Evolutionary conservation across 805 yeast species (phyloP).

Genomic region (Starmerella floricola): DNA sequence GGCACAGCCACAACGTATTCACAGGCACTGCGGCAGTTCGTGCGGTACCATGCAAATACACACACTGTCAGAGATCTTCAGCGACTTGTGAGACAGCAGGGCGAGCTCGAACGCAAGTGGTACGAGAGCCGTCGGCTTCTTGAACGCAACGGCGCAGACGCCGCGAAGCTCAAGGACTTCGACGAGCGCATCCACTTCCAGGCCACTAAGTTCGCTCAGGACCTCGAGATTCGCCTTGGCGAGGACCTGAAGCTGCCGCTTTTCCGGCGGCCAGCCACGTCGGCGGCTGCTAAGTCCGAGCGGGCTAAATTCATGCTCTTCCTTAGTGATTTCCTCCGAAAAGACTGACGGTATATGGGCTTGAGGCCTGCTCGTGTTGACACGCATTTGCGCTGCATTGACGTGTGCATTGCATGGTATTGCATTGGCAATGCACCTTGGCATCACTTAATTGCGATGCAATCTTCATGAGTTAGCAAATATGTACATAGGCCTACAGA

Average conservation of each 20-base stretch:
- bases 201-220: conserved; percentile 1
- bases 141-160: conserved; percentile 5
- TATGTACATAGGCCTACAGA: too few relatives aligned
- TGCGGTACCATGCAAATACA: neutral
- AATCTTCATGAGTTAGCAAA: too few relatives aligned
- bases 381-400: too few relatives aligned
- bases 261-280: neutral
- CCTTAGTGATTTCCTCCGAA: conserved; percentile 4
- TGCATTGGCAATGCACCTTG: too few relatives aligned
- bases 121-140: conserved; percentile 5
- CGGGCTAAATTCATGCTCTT: conserved; percentile 7
- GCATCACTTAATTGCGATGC: too few relatives aligned
- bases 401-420: too few relatives aligned
- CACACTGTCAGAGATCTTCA: neutral
- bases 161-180: conserved; percentile 9
- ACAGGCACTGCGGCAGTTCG: conserved; percentile 11
- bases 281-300: conserved; percentile 2
- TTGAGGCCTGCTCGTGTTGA: too few relatives aligned
- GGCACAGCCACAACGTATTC: conserved; percentile 2
- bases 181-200: conserved; percentile 10
- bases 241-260: conserved; percentile 6
- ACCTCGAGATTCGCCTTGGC: conserved; percentile 3
- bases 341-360: neutral
- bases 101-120: conserved; percentile 37
- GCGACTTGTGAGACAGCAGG: conserved; percentile 41